Conservation (phyloP, 768 basidiomycete genomes). For the Phlebiopsis gigantea region DNA sequence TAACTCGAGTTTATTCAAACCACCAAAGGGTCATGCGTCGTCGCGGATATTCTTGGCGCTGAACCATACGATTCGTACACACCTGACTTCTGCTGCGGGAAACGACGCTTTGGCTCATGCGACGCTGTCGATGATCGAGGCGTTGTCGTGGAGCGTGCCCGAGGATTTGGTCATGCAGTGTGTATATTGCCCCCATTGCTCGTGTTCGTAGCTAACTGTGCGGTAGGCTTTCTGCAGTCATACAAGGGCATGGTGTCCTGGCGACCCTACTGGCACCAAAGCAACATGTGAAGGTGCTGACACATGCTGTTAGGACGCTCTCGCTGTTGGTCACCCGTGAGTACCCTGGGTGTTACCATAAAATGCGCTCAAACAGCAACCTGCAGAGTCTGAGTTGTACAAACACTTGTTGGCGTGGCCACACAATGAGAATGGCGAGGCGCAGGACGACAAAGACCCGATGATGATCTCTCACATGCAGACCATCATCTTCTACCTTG, state of each 20-base stretch:
- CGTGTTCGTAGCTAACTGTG: conserved; percentile 13
- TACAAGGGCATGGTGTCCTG: conserved; percentile 37
- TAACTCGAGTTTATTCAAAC: conserved; percentile 31
- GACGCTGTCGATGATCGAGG: conserved; percentile 46
- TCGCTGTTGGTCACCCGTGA: conserved; percentile 50
- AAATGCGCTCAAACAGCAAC: background rate
- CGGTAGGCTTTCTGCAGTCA: conserved; percentile 34
- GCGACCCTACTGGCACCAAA: conserved; percentile 42
- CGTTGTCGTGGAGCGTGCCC: conserved; percentile 42
- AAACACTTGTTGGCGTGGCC: conserved; percentile 13
- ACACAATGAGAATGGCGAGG: conserved; percentile 3
- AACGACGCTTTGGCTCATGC: conserved; percentile 31
- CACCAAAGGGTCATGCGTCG: conserved; percentile 17
- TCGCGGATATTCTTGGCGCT: conserved; percentile 36
- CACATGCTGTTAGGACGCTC: conserved; percentile 44
- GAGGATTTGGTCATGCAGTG: conserved; percentile 37
- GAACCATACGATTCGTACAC: conserved; percentile 35
- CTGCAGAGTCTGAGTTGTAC: conserved; percentile 16
- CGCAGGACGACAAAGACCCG: conserved; percentile 10
- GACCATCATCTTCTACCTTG: conserved; percentile 22
- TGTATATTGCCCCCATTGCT: conserved; percentile 4
- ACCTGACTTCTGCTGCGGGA: conserved; percentile 28
- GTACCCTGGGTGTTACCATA: conserved; percentile 20
- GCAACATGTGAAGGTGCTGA: conserved; percentile 50
- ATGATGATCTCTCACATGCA: conserved; percentile 26